These are phyloP conservation scores for Rhizophora apiculata DNA, from an alignment of 345 rosid species.

Conservation along the genomic window DNA sequence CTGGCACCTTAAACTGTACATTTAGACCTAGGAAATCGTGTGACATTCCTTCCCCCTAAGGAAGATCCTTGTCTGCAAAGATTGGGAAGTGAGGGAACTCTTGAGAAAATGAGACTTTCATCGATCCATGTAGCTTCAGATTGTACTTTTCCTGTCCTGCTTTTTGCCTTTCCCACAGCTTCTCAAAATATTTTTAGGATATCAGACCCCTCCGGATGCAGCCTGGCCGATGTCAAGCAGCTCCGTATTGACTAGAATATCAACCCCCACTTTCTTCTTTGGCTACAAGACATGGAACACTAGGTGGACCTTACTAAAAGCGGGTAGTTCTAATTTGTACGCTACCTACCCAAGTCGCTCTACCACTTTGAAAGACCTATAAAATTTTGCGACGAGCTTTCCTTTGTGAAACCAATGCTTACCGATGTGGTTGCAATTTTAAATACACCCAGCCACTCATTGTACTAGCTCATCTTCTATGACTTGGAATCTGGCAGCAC, in stretches of 20 bases:
- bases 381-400: not conserved
- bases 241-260: too few species aligned
- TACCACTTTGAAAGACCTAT: not conserved
- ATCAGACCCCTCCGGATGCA: fast-evolving
- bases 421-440: not conserved
- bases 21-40: too few species aligned
- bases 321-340: not conserved
- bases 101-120: too few species aligned
- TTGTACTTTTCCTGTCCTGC: fast-evolving
- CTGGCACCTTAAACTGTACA: too few species aligned
- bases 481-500: not conserved
- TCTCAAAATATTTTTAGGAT: too few species aligned
- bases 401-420: not conserved
- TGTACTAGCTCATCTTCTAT: not conserved
- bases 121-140: too few species aligned
- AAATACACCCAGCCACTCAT: not conserved
- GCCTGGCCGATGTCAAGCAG: fast-evolving
- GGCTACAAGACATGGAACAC: too few species aligned
- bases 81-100: too few species aligned
- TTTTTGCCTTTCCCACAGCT: too few species aligned
- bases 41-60: too few species aligned
- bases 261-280: fast-evolving
- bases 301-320: too few species aligned
- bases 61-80: too few species aligned
- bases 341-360: not conserved